A percentile compares a stretch with the other conserved stretches of the same genome.
These are phyloP conservation scores for Penicillium simplicissimum DNA, from an alignment of 495 filamentous ascomycete genomes.

Conservation along the genomic window DNA sequence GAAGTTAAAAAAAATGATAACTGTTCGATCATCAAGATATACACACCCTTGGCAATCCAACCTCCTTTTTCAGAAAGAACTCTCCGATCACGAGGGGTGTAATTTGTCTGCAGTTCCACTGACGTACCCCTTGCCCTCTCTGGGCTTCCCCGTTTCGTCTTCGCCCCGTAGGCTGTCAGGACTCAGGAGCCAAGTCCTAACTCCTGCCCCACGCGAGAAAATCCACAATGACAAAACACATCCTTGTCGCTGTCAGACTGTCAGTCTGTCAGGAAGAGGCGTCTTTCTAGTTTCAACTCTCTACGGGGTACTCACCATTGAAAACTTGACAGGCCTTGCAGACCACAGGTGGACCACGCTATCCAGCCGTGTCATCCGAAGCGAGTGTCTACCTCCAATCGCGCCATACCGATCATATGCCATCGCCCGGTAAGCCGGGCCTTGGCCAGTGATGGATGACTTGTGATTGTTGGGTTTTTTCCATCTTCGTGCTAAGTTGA, in stretches of 20 bases:
- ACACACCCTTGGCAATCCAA: neutral
- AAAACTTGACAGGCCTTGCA: neutral
- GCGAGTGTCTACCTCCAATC: conserved; percentile 2
- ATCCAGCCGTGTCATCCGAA: conserved; percentile 5
- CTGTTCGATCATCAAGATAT: neutral
- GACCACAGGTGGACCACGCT: neutral
- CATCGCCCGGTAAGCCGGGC: neutral
- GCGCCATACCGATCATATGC: neutral
- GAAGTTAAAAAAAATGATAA: neutral
- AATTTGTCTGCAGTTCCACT: neutral
- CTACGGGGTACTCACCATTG: neutral
- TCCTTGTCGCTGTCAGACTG: neutral
- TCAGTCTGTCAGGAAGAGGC: neutral
- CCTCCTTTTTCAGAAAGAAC: neutral
- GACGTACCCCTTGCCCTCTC: neutral
- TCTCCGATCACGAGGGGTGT: neutral
- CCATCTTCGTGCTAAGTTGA: neutral
- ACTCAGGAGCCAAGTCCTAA: no score
- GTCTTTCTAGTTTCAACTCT: neutral
- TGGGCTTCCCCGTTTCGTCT: neutral
- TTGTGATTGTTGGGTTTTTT: neutral
- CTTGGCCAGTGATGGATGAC: neutral
- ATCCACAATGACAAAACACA: neutral
- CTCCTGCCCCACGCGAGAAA: neutral
- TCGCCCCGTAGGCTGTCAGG: neutral